phyloP scores from a whole-genome alignment of 2,329 filamentous ascomycete genomes.

The Pseudocercospora crystallina region DNA sequence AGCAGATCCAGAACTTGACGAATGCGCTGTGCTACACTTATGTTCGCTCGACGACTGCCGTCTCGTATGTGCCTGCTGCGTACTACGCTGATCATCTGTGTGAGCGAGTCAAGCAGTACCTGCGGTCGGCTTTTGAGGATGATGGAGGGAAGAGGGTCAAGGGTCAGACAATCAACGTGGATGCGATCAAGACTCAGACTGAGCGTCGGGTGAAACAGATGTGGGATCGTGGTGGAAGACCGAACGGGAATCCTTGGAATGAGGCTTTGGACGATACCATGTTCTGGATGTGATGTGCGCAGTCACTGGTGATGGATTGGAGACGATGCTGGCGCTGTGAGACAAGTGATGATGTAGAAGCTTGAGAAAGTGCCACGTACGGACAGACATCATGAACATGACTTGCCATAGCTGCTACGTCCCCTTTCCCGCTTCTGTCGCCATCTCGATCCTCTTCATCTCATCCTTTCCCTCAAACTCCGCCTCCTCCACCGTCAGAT shows the following conservation, averaged over 20 bases:
- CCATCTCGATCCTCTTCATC: neutral
- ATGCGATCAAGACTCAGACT: conserved; percentile 2
- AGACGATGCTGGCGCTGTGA: no score
- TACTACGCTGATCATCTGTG: conserved; percentile 44
- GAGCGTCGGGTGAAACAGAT: no score
- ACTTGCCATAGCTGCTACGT: no score
- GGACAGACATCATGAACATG: no score
- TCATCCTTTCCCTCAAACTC: conserved; percentile 25
- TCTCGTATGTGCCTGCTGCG: conserved; percentile 39
- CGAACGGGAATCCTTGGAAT: conserved; percentile 29
- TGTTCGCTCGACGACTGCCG: conserved; percentile 30
- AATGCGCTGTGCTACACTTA: conserved; percentile 38
- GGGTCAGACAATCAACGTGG: no score
- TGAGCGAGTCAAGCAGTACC: conserved; percentile 36
- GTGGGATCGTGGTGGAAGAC: neutral
- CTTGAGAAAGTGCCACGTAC: no score
- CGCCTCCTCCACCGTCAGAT: conserved; percentile 23
- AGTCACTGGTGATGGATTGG: no score
- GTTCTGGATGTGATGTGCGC: conserved; percentile 33
- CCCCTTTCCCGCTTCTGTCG: neutral
- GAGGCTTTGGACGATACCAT: conserved; percentile 25
- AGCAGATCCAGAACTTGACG: conserved; percentile 28
- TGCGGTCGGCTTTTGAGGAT: conserved; percentile 16
- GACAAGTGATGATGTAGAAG: no score
- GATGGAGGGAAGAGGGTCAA: conserved; percentile 1